Conservation (phyloP, 2,329 filamentous ascomycete species). For the Teratosphaeria zuluensis region DNA sequence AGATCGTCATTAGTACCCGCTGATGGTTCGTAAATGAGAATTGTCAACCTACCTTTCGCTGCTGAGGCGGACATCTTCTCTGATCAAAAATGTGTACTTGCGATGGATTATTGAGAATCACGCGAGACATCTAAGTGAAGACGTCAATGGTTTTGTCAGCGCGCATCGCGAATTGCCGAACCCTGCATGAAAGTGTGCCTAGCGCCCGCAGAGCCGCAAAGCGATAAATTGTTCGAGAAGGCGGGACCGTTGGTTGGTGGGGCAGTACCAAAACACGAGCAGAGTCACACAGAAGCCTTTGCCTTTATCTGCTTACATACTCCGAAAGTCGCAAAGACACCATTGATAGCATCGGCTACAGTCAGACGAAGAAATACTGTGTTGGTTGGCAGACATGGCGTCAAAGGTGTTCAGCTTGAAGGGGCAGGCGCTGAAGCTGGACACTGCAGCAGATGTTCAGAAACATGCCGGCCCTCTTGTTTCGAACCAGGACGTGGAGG, state of each 20-base stretch:
- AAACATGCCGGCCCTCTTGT: slow-evolving; percentile 68
- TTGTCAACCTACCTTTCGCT: slow-evolving; percentile 6
- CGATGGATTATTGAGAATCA: not conserved
- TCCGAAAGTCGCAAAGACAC: not conserved
- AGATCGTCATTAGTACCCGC: not conserved
- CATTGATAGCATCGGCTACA: not conserved
- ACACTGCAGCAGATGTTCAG: slow-evolving; percentile 78
- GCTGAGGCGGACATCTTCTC: slow-evolving; percentile 10
- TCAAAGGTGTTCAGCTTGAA: slow-evolving; percentile 76
- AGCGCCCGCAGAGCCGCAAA: not conserved
- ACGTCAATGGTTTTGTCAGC: not conserved
- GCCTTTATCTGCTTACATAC: not conserved
- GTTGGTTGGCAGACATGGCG: not conserved
- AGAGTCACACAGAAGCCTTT: not conserved
- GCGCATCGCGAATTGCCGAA: not conserved
- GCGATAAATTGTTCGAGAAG: not conserved
- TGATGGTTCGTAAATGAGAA: not conserved
- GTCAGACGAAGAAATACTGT: not conserved
- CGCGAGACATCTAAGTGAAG: not conserved
- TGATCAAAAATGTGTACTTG: not conserved
- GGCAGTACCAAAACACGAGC: not conserved
- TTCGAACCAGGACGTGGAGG: slow-evolving; percentile 65
- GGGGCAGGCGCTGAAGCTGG: slow-evolving; percentile 84
- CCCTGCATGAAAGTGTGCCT: not conserved
- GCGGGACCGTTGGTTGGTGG: not conserved